Evolutionary conservation across 2,329 filamentous ascomycete genomes (phyloP), one percentile per base, ranked within the genome.

Genomic region (Alternaria sp.): DNA sequence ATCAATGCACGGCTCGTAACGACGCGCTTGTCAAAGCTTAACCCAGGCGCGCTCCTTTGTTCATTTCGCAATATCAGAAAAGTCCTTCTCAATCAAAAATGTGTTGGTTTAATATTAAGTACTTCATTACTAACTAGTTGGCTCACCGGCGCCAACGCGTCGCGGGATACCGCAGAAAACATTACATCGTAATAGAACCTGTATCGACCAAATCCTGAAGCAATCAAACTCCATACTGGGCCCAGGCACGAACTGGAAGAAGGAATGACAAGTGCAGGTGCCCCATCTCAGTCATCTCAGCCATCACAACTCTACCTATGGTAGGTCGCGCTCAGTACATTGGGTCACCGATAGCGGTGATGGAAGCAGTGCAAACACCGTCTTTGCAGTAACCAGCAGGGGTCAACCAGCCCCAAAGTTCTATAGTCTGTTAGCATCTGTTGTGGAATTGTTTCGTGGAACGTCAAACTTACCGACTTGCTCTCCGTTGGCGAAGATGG

Each of bases 371-470:
- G 13, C 59, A 61, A n/a, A 57, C 32, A 51, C 59, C 59, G 9
- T 57, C 21, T 11, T 57, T 55, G 32, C 59, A 61, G 46, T 57
- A 61, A 7, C 52, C 59, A 51, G 59, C 23, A 4, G 59, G 59
- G 6, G 59, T 61, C 19, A 61, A 15, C 59, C 59, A 61, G 11
- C 59, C 59, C 59, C 59, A 61, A 4, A 57, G 36, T 51, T 61
- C 59, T 61, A 12, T 3, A 11, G 4, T 19, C 4, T 11, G 32
- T 61, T 21, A 61, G 53, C 13, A 13, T 3, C 5, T 5, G 12
- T 21, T 8, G 6, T 13, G 12, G 13, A 40, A 30, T 11, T 40
- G 7, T 9, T 0, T n/a, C 8, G n/a, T 52, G 28, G 12, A 6
- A 32, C 1, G 49, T 6, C 23, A n/a, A 13, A 57, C 59, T 57